phyloP scores from a whole-genome alignment of 2,329 filamentous ascomycete species.

The Pseudogymnoascus sp. region DNA sequence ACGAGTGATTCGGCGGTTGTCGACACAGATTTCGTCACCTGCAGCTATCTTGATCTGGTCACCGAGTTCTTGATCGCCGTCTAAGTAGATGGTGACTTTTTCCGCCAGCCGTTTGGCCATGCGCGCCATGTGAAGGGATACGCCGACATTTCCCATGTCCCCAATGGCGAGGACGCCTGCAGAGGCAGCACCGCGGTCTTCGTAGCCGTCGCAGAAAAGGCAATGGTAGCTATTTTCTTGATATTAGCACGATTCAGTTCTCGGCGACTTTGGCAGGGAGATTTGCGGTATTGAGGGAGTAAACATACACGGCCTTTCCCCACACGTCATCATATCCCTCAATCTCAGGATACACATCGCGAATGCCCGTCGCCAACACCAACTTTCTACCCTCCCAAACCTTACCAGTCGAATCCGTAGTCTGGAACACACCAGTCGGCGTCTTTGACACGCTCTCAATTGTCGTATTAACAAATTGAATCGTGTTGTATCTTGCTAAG shows the following conservation, averaged over 20 bases:
- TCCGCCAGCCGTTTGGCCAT: slow-evolving; percentile 39
- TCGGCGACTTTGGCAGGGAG: no score
- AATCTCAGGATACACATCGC: slow-evolving; percentile 44
- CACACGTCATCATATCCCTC: slow-evolving; percentile 49
- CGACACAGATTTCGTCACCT: slow-evolving; percentile 27
- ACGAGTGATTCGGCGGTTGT: slow-evolving; percentile 27
- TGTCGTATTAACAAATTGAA: slow-evolving; percentile 24
- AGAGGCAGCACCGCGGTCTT: slow-evolving; percentile 42
- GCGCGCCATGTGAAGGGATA: slow-evolving; percentile 35
- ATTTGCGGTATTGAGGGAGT: neutral
- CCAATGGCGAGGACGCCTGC: slow-evolving; percentile 41
- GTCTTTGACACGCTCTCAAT: slow-evolving; percentile 12
- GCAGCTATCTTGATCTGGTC: slow-evolving; percentile 18
- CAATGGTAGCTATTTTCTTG: no score
- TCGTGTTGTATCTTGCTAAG: slow-evolving; percentile 29
- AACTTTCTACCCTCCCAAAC: slow-evolving; percentile 45
- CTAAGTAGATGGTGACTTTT: slow-evolving; percentile 44
- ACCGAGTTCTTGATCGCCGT: slow-evolving; percentile 34
- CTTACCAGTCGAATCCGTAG: slow-evolving; percentile 35
- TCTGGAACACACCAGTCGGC: slow-evolving; percentile 29
- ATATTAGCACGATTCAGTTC: no score
- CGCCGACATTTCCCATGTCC: slow-evolving; percentile 24
- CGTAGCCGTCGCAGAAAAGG: slow-evolving; percentile 36
- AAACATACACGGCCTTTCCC: slow-evolving; percentile 26
- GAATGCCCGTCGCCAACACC: slow-evolving; percentile 47